Conservation (phyloP, 768 basidiomycete genomes). For the Psilocybe azurescens region DNA sequence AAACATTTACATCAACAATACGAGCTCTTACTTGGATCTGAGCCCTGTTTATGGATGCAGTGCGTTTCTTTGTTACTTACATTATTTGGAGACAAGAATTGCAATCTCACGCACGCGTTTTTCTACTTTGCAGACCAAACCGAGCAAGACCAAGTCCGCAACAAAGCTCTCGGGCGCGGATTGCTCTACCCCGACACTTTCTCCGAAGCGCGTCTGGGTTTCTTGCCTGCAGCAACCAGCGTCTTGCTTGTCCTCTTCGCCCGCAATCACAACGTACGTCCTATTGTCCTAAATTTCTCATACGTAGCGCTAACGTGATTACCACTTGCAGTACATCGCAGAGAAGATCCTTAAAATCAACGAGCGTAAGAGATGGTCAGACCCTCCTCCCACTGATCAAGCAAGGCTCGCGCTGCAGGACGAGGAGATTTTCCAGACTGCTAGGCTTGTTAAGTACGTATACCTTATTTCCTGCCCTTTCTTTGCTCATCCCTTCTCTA, state of each 20-base stretch:
- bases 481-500: not conserved
- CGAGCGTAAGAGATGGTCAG: constrained; percentile 52
- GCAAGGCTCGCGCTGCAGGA: constrained; percentile 39
- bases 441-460: constrained; percentile 56
- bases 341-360: constrained; percentile 58
- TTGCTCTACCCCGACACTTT: constrained; percentile 58
- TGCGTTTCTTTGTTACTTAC: constrained; percentile 20
- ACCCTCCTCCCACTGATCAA: too few relatives aligned
- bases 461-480: not conserved
- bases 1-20: constrained; percentile 53
- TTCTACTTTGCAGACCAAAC: constrained; percentile 33
- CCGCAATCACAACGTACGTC: constrained; percentile 60
- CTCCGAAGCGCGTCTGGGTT: constrained; percentile 53
- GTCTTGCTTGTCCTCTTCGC: constrained; percentile 60
- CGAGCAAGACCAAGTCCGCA: constrained; percentile 47
- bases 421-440: constrained; percentile 64
- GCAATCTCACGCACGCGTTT: constrained; percentile 12
- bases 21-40: constrained; percentile 61
- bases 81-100: not conserved
- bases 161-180: constrained; percentile 52
- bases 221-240: constrained; percentile 58
- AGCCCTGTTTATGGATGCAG: constrained; percentile 60
- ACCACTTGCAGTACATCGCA: constrained; percentile 58
- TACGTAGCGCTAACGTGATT: too few relatives aligned
- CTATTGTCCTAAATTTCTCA: too few relatives aligned